These are phyloP conservation scores for Teratosphaeria destructans DNA, from an alignment of 2,329 filamentous ascomycete genomes.

Conservation along the genomic window DNA sequence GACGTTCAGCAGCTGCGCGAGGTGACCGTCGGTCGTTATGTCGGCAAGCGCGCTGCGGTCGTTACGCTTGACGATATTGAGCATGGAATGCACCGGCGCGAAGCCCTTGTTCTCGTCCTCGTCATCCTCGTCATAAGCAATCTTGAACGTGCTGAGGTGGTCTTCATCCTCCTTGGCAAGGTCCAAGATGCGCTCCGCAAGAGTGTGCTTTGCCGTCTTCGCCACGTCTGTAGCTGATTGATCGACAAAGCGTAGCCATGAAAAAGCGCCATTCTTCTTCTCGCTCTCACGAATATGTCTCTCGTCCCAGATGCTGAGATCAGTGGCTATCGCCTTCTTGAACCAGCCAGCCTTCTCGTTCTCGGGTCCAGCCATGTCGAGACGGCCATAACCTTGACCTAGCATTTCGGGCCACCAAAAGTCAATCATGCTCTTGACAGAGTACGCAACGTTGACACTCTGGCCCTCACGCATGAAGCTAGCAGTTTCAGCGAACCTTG, in stretches of 20 bases:
- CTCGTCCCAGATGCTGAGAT: conserved; percentile 86
- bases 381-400: conserved; percentile 68
- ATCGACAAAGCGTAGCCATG: conserved; percentile 82
- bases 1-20: conserved; percentile 68
- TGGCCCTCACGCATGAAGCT: conserved; percentile 86
- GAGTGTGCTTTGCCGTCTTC: conserved; percentile 53
- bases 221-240: conserved; percentile 63
- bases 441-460: conserved; percentile 73
- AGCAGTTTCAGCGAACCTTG: conserved; percentile 87
- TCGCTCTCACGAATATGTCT: conserved; percentile 62
- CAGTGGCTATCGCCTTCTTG: conserved; percentile 61
- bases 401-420: conserved; percentile 73
- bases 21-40: conserved; percentile 59
- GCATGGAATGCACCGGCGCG: conserved; percentile 64
- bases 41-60: conserved; percentile 58
- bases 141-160: conserved; percentile 41
- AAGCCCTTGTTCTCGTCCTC: conserved; percentile 38
- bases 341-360: conserved; percentile 72
- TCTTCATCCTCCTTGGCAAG: conserved; percentile 44
- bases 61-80: conserved; percentile 66
- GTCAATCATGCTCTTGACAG: conserved; percentile 74
- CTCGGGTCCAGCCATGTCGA: conserved; percentile 61
- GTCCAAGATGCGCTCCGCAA: conserved; percentile 64
- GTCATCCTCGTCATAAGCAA: conserved; percentile 54
- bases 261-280: conserved; percentile 58